Base-by-base conservation (phyloP, 2,329 filamentous ascomycete genomes). In the Fusarium goolgardi region DNA sequence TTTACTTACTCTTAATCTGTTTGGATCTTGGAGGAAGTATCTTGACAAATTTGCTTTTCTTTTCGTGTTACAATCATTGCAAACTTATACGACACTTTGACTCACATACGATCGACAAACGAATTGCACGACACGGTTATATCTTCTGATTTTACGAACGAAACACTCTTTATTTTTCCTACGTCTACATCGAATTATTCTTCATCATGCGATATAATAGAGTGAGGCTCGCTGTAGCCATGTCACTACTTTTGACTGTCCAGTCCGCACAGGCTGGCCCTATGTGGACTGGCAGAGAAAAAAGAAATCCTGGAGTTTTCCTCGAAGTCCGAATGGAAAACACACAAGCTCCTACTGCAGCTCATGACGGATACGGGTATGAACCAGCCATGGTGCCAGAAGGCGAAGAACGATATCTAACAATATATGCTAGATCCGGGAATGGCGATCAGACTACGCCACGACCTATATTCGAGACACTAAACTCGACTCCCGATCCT, bases 191-290 rank as follows among this genome's bases (percentile, higher is more conserved):
- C 27, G 13, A 34, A 23, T 46, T 21, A 23, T 45, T 44, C 31
- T 55, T 55, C 62, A 72, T 52, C 40, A 76, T 75, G 72, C 63
- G 61, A 35, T 70, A 57, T 54, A 60, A 68, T 51, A 63, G 47
- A 46, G 65, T 31, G 34, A 65, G 60, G 39, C 50, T 73, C 20
- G 60, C 59, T 23, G 60, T 71, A 32, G 74, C 61, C 62, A 52
- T 77, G 8, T 73, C 59, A 67, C 40, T 77, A 55, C 68, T 79
- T 59, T 59, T 76, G 53, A 57, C 69, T 70, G 65, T 70, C 21
- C 73, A 75, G 63, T 74, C 64, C 56, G 70, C 70, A 25, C 70
- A 76, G 75, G 78, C 78, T 68, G 78, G 78, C 69, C 80, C 76
- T 75, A 72, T 71, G 54, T 74, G 77, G 76, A 74, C 71, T 67